phyloP scores from a whole-genome alignment of 2,329 filamentous ascomycete species.

The Colletotrichum salicis region DNA sequence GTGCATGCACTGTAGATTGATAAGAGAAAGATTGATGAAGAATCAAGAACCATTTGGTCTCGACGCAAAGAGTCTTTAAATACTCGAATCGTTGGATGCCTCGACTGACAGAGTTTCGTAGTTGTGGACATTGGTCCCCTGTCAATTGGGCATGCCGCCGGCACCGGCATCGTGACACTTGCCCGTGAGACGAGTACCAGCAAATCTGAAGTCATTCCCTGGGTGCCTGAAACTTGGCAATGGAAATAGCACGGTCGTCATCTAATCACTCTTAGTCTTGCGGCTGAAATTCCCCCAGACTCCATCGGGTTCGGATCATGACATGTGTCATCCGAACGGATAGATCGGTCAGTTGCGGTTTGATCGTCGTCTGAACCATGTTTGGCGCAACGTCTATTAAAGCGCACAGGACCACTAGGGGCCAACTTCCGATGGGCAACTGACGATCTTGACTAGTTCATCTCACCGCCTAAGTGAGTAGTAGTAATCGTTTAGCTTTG shows the following conservation, averaged over 20 bases:
- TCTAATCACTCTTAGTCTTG: background rate
- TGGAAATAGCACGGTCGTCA: background rate
- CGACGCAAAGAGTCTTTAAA: background rate
- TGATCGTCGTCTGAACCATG: conserved; percentile 34
- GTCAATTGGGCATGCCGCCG: background rate
- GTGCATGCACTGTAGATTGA: conserved; percentile 12
- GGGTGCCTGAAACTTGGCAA: conserved; percentile 17
- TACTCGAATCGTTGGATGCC: background rate
- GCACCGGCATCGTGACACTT: conserved; percentile 6
- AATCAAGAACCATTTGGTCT: background rate
- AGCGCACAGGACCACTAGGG: background rate
- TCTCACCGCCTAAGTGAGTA: background rate
- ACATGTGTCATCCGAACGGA: conserved; percentile 33
- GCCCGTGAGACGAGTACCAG: background rate
- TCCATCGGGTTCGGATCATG: background rate
- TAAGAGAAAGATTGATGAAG: background rate
- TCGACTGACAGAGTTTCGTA: background rate
- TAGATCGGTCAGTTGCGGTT: conserved; percentile 12
- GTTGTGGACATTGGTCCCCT: background rate
- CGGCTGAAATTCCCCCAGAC: background rate
- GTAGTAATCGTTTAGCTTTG: too few species aligned
- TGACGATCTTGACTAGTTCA: background rate
- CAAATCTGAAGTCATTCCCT: background rate
- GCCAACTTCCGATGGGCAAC: background rate
- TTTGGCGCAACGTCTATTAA: conserved; percentile 18